phyloP scores from a whole-genome alignment of 306 rosid genomes.

The Rosa rugosa region DNA sequence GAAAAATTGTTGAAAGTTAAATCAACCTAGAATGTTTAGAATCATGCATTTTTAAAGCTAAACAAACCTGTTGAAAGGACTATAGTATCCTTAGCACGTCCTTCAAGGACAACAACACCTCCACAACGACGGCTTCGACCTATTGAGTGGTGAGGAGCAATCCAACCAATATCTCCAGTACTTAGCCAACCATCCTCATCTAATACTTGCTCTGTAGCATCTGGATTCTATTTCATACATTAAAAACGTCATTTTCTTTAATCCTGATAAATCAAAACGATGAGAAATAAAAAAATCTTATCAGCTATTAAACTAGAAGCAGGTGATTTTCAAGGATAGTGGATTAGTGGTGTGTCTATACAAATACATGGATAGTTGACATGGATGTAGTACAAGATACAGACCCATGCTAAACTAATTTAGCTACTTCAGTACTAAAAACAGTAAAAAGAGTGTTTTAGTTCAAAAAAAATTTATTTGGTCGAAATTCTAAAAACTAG shows the following conservation, averaged over 20 bases:
- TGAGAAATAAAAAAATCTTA: background rate
- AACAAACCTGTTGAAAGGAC: conserved; percentile 80
- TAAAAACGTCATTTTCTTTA: background rate
- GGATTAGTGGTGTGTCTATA: background rate
- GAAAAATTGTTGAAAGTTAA: too few species aligned
- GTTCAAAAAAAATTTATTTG: background rate
- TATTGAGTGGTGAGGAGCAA: conserved; percentile 69
- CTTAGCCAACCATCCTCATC: conserved; percentile 81
- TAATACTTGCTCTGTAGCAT: conserved; percentile 65
- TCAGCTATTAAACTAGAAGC: background rate
- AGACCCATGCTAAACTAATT: conserved; percentile 9
- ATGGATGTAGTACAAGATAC: conserved; percentile 17
- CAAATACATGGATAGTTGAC: background rate
- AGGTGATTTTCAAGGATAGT: background rate
- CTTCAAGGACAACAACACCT: conserved; percentile 77
- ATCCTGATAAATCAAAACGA: background rate
- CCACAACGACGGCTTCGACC: conserved; percentile 75
- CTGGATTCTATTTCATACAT: conserved; percentile 54
- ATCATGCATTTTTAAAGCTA: background rate
- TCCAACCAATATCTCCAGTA: conserved; percentile 94
- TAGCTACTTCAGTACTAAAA: background rate
- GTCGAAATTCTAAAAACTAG: background rate
- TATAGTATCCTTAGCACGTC: conserved; percentile 94
- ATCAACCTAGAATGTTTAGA: background rate
- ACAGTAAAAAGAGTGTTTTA: background rate